phyloP scores from a whole-genome alignment of 2,329 filamentous ascomycete species.

The Gremmenia infestans region DNA sequence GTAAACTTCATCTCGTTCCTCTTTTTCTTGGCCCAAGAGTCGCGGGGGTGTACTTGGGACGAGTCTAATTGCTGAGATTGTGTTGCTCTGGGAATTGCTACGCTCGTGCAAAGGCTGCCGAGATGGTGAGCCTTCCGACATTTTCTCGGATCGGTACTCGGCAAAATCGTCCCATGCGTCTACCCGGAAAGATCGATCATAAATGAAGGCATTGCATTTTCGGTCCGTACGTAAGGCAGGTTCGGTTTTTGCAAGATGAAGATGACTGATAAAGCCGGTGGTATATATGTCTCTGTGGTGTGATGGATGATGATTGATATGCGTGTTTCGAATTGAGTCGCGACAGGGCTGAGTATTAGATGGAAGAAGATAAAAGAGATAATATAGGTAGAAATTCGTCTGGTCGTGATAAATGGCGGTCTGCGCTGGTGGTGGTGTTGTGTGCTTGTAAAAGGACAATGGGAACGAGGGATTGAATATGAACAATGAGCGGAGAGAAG shows the following conservation, averaged over 20 bases:
- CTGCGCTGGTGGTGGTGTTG: not conserved
- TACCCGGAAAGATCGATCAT: not conserved
- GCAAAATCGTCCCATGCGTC: not conserved
- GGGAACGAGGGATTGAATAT: not conserved
- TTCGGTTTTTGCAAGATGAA: not conserved
- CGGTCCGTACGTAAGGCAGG: not conserved
- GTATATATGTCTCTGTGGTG: not conserved
- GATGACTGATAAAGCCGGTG: not conserved
- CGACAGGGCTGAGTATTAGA: not conserved
- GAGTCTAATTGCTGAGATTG: constrained; percentile 14
- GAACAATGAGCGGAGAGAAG: not conserved
- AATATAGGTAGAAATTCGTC: not conserved
- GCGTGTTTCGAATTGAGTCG: not conserved
- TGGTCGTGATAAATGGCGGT: not conserved
- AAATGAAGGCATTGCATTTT: not conserved
- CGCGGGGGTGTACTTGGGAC: constrained; percentile 18
- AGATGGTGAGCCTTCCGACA: constrained; percentile 7
- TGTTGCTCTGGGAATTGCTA: constrained; percentile 23
- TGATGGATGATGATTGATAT: not conserved
- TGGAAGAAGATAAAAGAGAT: not conserved
- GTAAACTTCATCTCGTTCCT: constrained; percentile 23
- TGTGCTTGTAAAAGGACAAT: not conserved
- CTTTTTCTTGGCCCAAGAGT: constrained; percentile 8
- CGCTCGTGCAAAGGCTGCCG: constrained; percentile 22
- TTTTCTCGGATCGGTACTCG: constrained; percentile 5